A percentile compares a stretch with the other conserved stretches of the same genome.
phyloP scores from a whole-genome alignment of 2,329 filamentous ascomycete genomes.

The Alternaria metachromatica region DNA sequence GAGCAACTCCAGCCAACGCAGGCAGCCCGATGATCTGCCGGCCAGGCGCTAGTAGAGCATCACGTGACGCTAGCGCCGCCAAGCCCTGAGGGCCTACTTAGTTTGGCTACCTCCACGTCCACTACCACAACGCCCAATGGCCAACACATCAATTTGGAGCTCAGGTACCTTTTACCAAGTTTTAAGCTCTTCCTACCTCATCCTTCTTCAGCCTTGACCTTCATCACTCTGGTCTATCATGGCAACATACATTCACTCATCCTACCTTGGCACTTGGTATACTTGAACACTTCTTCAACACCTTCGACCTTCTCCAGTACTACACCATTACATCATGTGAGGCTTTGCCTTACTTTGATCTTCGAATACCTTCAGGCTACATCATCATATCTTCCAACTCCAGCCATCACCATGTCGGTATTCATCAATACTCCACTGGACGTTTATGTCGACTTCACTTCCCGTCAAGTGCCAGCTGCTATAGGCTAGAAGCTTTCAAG shows the following conservation, averaged over 20 bases:
- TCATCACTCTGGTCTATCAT: conserved; percentile 6
- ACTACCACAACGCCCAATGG: not conserved
- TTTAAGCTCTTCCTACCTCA: not conserved
- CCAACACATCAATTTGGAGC: not conserved
- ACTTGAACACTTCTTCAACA: not conserved
- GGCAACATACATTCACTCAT: conserved; percentile 12
- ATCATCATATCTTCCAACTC: not conserved
- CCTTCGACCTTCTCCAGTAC: not conserved
- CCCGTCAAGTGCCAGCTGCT: not conserved
- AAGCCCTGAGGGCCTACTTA: not conserved
- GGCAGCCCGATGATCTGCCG: not conserved
- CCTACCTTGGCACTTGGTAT: conserved; percentile 12
- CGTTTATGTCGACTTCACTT: not conserved
- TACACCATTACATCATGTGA: not conserved
- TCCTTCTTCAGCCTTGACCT: not conserved
- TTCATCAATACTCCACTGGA: not conserved
- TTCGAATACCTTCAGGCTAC: not conserved
- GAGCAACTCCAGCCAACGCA: not conserved
- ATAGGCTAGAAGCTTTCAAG: conserved; percentile 3
- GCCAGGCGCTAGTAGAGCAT: not conserved
- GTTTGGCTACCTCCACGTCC: not conserved
- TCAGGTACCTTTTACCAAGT: not conserved
- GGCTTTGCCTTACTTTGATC: not conserved
- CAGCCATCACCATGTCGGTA: not conserved
- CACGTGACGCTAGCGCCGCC: conserved; percentile 1